Base-by-base conservation (phyloP, 2,329 filamentous ascomycete species). In the Ramichloridium luteum region DNA sequence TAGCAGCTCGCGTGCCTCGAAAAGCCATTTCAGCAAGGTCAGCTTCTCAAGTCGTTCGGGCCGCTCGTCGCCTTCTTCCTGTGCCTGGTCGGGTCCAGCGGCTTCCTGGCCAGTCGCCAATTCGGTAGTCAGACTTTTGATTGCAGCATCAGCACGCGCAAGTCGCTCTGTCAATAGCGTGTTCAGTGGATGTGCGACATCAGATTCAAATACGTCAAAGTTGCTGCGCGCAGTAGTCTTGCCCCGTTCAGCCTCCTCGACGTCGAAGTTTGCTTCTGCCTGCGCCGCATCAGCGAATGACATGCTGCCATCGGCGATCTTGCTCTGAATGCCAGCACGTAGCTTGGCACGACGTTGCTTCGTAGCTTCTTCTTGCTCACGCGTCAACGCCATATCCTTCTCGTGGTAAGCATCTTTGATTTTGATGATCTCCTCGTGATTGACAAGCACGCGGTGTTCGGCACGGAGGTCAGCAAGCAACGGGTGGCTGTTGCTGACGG, bases 1-100 rank as follows among this genome's bases (percentile, higher is more conserved):
- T 6, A 96, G 67, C 28, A 72, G 69, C 58, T 98, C 90, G n/a
- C 86, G 77, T 1, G 81, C 80, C 54, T 98, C 90, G 47, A 94
- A 96, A 6, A 96, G 75, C 86, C 90, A 96, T 51, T 96, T 98
- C 10, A 96, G 67, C 28, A 94, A 71, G 0, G 88, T 96, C 9
- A 98, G 67, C 58, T 93, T 93, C 57, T 98, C 90, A 2, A 96
- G 65, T 0, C 96, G 68, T 56, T 98, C 90, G 0, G 90, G 90
- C 52, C 86, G 77, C 54, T 94, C 88, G 46, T 96, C 88, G 12
- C 90, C 88, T 59, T 94, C 88, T 56, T 93, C 85, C 54, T 94
- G 86, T 0, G 85, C 80, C 55, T 84, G 74, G 48, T 93, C 88
- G 0, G 85, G 80, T 40, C 75, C 73, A 3, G 70, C 64, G 27